These are phyloP conservation scores for Penicillium polonicum DNA, from an alignment of 2,329 filamentous ascomycete species.

Conservation along the genomic window DNA sequence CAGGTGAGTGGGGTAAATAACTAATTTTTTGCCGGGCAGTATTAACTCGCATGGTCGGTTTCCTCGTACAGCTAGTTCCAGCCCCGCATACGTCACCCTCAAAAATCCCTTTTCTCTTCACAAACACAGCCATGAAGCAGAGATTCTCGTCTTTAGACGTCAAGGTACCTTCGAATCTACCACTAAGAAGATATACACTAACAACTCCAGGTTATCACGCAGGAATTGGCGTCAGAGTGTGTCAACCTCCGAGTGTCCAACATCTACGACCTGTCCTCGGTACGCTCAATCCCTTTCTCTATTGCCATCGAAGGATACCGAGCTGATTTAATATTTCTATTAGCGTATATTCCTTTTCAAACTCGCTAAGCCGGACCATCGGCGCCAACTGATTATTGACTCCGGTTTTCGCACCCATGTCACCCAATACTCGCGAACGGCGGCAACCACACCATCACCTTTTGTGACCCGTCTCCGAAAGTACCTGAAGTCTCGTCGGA, in stretches of 20 bases:
- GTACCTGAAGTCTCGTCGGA: conserved; percentile 78
- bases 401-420: conserved; percentile 95
- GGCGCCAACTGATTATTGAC: conserved; percentile 88
- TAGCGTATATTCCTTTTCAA: conserved; percentile 90
- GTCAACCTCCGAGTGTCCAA: conserved; percentile 81
- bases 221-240: conserved; percentile 79
- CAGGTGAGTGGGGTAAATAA: background rate
- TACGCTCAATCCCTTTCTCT: conserved; percentile 32
- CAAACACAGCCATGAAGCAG: conserved; percentile 52
- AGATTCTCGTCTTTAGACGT: conserved; percentile 59
- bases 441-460: conserved; percentile 75
- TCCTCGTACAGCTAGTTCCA: conserved; percentile 10
- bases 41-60: background rate
- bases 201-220: conserved; percentile 74
- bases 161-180: conserved; percentile 43
- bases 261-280: conserved; percentile 90
- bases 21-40: background rate
- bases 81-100: conserved; percentile 43
- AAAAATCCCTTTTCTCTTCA: conserved; percentile 24
- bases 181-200: conserved; percentile 7
- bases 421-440: conserved; percentile 84
- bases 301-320: conserved; percentile 6
- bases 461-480: conserved; percentile 87
- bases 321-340: background rate
- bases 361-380: conserved; percentile 83